Evolutionary conservation across 106 monocot genomes (phyloP), one percentile per base, ranked within the genome.

Genomic region (Chionographis japonica): DNA sequence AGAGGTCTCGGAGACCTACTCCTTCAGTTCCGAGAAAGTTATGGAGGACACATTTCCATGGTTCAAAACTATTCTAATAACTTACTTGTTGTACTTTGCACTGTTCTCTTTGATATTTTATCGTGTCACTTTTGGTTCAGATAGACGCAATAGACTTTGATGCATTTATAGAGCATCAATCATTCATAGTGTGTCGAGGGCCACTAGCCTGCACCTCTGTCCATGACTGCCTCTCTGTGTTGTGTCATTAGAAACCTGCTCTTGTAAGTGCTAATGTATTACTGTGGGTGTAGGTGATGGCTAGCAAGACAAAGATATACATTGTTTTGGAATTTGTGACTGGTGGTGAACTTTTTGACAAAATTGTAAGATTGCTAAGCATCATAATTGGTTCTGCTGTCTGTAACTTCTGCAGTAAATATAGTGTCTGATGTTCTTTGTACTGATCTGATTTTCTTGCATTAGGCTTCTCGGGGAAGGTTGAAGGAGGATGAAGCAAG

Each of bases 401-500:
- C 11, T 52, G 46, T 3, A 20, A 9, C 17, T 13, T 72, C 11
- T 35, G 14, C 1, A 4, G 7, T 53, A 18, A 38, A 53, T 9
- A 20, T 42, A n/a, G 4, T 16, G 39, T 40, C 20, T 49, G 11
- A 17, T 16, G 20, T 57, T 67, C 17, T 57, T 42, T 4, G 12
- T 41, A 13, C 11, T 41, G 12, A 16, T 15, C 27, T 68, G 13
- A 39, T 18, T 63, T 56, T 72, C 39, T 49, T 77, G 54, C 35
- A 19, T 65, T 67, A 95, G 95, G 69, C 88, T 76, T 68, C 75
- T 16, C 72, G 41, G 7, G 91, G 95, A 68, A 86, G 76, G 60
- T 57, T 95, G 49, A 95, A 82, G 62, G 95, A 95, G 75, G 91
- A 91, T 76, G 91, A 89, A 74, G 95, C 95, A 46, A 86, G 95